Evolutionary conservation across 2,329 filamentous ascomycete species (phyloP).

Genomic region (Fusarium abutilonis): DNA sequence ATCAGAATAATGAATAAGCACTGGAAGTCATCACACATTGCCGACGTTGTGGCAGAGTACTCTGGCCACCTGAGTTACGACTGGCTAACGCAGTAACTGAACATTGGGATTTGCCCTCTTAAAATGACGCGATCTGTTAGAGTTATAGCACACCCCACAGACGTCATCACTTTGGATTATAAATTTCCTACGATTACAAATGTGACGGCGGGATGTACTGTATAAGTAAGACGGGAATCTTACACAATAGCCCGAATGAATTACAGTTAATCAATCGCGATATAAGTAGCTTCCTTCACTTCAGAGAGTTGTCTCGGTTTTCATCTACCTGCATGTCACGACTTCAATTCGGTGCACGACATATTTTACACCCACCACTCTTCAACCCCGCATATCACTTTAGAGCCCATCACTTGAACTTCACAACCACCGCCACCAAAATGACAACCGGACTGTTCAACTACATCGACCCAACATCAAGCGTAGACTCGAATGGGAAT

Average conservation of each 20-base stretch:
- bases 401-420: conserved; percentile 1
- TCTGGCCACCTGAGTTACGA: too few relatives aligned
- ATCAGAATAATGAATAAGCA: too few relatives aligned
- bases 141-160: conserved; percentile 1
- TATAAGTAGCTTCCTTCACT: background rate
- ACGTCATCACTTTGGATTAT: conserved; percentile 25
- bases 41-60: too few relatives aligned
- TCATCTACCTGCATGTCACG: conserved; percentile 3
- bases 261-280: background rate
- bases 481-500: conserved; percentile 17
- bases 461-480: conserved; percentile 35
- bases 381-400: conserved; percentile 15
- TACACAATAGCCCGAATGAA: conserved; percentile 13
- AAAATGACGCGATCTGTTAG: conserved; percentile 7
- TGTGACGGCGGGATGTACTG: conserved; percentile 11
- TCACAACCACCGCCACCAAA: conserved; percentile 1
- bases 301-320: background rate
- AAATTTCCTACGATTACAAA: conserved; percentile 26
- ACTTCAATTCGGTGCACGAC: conserved; percentile 2
- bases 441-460: conserved; percentile 36
- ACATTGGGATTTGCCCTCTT: rapidly evolving
- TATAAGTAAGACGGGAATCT: conserved; percentile 12
- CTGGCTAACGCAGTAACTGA: background rate
- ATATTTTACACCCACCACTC: conserved; percentile 1
- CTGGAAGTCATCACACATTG: too few relatives aligned